Base-by-base conservation (phyloP, 345 rosid species). In the Citrus reticulata region DNA sequence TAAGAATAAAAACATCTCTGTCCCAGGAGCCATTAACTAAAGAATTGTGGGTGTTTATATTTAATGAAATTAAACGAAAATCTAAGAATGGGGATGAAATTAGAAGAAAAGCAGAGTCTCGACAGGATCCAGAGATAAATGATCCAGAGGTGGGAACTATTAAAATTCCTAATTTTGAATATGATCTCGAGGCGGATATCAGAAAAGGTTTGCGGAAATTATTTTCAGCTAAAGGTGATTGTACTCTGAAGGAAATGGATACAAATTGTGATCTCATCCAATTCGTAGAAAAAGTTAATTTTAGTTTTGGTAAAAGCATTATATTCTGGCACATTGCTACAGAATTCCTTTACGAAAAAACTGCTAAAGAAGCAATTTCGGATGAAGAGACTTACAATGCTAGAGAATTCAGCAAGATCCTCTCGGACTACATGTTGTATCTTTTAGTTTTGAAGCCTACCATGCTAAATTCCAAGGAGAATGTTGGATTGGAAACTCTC, bases 351-450 rank as follows among this genome's bases (percentile, higher is more conserved):
- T 88, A 78, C 86, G 74, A 81, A 25, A 67, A 81, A 30, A 63
- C 64, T 1, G 25, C 59, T 0, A 34, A 5, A 34, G 37, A 76
- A 2, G 40, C 30, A 40, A 40, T 9, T 24, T 7, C 20, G 0
- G 14, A 62, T 25, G 20, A 25, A 9, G 13, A 25, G 16, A 49
- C 55, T 27, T 1, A 29, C 27, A 19, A 46, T 16, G 1, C 54
- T 62, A 77, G 76, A 11, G 85, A 80, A 73, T 79, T 85, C 60
- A 86, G 92, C 73, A 90, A 90, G 82, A 66, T 76, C 9, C 78
- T 90, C 0, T 87, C 93, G 0, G 95, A 91, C 80, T 91, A 90
- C 87, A 88, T 90, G 92, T 10, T 87, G 79, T 88, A 88, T 72
- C 92, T 91, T 71, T 59, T 91, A 24, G 77, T 83, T 2, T 78